Conservation (phyloP, 306 rosid genomes). For the Oemleria cerasiformis region DNA sequence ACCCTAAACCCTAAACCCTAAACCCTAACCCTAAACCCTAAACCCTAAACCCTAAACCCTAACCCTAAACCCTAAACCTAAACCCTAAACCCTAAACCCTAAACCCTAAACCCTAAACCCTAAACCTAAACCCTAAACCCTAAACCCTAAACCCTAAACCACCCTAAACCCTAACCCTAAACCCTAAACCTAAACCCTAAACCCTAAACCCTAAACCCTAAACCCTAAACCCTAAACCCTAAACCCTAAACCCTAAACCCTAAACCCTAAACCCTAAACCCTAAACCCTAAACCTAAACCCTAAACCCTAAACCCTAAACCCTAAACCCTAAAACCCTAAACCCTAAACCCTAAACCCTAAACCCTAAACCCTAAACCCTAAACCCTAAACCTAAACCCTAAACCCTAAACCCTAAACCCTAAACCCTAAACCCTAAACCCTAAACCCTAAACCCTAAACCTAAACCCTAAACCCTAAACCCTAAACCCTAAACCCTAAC, state of each 20-base stretch:
- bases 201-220: not conserved
- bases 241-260: not conserved
- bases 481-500: not conserved
- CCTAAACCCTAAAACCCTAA: not conserved
- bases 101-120: too few species aligned
- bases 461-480: not conserved
- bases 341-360: not conserved
- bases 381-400: not conserved
- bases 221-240: not conserved
- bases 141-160: not conserved
- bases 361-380: not conserved
- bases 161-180: not conserved
- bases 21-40: too few species aligned
- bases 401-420: not conserved
- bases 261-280: not conserved
- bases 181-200: not conserved
- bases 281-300: not conserved
- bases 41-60: too few species aligned
- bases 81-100: too few species aligned
- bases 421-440: slow-evolving; percentile 3
- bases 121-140: too few species aligned
- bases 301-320: not conserved
- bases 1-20: too few species aligned
- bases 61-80: too few species aligned
- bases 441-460: not conserved